Conservation (phyloP, 2,329 filamentous ascomycete genomes). For the Colletotrichum neosansevieriae region DNA sequence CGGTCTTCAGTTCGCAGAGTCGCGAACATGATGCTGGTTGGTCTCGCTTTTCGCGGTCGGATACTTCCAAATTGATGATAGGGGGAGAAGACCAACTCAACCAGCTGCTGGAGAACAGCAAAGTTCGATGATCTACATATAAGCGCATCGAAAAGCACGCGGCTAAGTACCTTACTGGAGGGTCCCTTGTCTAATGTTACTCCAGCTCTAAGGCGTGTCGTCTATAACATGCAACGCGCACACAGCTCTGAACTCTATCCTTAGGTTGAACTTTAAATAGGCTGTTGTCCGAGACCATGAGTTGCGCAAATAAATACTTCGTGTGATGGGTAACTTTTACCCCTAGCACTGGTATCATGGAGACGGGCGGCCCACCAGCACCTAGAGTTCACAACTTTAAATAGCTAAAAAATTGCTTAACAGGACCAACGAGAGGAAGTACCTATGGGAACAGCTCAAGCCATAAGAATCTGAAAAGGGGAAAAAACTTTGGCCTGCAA, state of each 20-base stretch:
- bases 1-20: conserved; percentile 23
- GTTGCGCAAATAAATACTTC: neutral
- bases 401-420: too few relatives aligned
- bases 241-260: conserved; percentile 8
- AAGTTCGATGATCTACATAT: conserved; percentile 9
- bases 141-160: neutral
- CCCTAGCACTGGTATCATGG: too few relatives aligned
- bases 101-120: neutral
- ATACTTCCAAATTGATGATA: neutral
- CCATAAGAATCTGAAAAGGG: too few relatives aligned
- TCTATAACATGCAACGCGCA: neutral
- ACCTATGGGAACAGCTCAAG: too few relatives aligned
- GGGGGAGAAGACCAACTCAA: neutral
- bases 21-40: conserved; percentile 12
- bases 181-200: conserved; percentile 1
- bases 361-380: too few relatives aligned
- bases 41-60: neutral
- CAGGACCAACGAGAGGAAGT: too few relatives aligned
- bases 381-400: too few relatives aligned
- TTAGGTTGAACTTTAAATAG: conserved; percentile 12
- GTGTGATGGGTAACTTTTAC: too few relatives aligned
- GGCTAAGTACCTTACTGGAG: neutral
- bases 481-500: too few relatives aligned
- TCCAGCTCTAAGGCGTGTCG: neutral
- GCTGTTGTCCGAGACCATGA: neutral